Evolutionary conservation across 2,329 filamentous ascomycete genomes (phyloP).

Genomic region (Botrytis fabae): DNA sequence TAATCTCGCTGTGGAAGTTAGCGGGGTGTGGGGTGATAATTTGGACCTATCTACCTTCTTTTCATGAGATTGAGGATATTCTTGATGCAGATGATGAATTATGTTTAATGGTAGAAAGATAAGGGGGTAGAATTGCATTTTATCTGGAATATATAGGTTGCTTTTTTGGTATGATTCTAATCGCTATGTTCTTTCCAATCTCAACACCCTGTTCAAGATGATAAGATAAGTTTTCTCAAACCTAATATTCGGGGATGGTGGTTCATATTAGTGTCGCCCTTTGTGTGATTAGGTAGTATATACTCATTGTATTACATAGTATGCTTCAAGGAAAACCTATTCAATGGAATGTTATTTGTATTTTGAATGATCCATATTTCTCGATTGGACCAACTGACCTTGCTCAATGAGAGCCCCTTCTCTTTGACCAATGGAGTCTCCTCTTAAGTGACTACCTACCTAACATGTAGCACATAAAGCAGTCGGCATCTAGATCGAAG

Average conservation of each 20-base stretch:
- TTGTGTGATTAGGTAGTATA: background rate
- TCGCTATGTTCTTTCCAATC: background rate
- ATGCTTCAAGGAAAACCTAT: background rate
- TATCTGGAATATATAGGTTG: background rate
- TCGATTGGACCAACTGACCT: background rate
- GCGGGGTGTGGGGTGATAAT: conserved; percentile 44
- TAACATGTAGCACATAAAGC: background rate
- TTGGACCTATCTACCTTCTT: conserved; percentile 5
- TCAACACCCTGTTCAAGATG: background rate
- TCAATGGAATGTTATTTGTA: background rate
- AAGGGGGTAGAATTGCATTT: background rate
- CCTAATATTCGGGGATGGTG: background rate
- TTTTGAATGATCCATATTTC: background rate
- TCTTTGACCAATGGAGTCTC: background rate
- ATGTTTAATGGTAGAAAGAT: background rate
- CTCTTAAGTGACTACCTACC: background rate
- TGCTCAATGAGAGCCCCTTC: background rate
- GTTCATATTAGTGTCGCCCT: background rate
- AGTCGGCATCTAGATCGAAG: background rate
- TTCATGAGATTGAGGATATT: background rate
- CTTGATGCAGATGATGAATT: background rate
- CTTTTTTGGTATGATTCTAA: background rate
- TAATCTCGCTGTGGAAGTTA: conserved; percentile 80
- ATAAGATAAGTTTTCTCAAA: no score
- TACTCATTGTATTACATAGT: background rate